Percentiles rank a stretch among this genome's conserved stretches.
phyloP scores from a whole-genome alignment of 805 yeast species.

The Wickerhamiella vanderwaltii region DNA sequence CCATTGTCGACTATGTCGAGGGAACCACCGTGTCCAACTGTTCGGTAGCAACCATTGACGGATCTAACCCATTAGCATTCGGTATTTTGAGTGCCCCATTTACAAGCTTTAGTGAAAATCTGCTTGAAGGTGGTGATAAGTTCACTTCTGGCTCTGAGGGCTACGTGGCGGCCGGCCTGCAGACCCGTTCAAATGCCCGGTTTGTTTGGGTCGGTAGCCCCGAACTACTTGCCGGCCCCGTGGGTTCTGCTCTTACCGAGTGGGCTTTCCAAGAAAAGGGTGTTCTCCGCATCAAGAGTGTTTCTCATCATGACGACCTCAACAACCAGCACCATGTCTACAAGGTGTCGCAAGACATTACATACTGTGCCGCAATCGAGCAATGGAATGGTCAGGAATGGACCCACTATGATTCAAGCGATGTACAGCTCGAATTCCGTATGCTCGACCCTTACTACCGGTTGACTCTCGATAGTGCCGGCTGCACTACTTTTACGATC shows the following conservation, averaged over 20 bases:
- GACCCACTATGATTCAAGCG: constrained; percentile 52
- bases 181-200: constrained; percentile 63
- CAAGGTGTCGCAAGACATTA: constrained; percentile 61
- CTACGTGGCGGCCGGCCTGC: constrained; percentile 52
- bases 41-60: constrained; percentile 17
- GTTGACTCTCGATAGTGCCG: constrained; percentile 41
- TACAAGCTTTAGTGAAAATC: constrained; percentile 20
- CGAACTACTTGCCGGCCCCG: constrained; percentile 37
- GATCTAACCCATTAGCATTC: constrained; percentile 14
- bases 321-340: constrained; percentile 35
- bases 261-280: constrained; percentile 71
- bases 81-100: constrained; percentile 19
- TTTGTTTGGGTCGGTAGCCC: constrained; percentile 69
- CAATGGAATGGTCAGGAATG: constrained; percentile 44
- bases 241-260: constrained; percentile 32
- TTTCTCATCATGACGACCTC: constrained; percentile 40
- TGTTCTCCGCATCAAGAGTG: constrained; percentile 44
- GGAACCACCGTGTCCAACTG: background rate
- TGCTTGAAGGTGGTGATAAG: constrained; percentile 16
- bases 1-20: constrained; percentile 15
- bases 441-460: constrained; percentile 96
- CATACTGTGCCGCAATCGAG: constrained; percentile 36
- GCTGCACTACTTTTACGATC: constrained; percentile 42
- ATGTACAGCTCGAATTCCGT: constrained; percentile 69
- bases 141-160: constrained; percentile 18